Conservation (phyloP, 139 green algal genomes). For the Auxenochlorella pyrenoidosa region DNA sequence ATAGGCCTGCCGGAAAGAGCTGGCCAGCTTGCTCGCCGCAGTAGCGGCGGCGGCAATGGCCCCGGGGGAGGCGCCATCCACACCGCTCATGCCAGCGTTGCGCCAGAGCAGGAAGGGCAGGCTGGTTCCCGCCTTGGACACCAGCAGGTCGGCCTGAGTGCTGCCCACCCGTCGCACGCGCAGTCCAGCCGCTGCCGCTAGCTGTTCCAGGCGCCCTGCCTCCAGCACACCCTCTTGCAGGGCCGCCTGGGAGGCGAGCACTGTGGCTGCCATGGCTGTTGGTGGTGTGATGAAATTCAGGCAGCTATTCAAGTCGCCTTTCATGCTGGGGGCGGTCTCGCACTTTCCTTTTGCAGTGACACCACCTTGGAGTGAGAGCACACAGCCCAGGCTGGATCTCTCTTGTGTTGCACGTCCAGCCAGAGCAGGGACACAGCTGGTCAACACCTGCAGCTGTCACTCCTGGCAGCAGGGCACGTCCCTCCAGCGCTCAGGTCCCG, state of each 20-base stretch:
- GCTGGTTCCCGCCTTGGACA: slow-evolving; percentile 5
- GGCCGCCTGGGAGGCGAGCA: background rate
- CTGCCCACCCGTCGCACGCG: background rate
- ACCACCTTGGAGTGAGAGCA: too few relatives aligned
- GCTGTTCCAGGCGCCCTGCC: background rate
- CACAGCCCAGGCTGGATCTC: too few relatives aligned
- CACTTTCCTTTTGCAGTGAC: too few relatives aligned
- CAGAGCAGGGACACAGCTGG: too few relatives aligned
- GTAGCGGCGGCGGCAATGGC: background rate
- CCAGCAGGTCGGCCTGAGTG: background rate
- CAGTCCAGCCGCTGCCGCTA: slow-evolving; percentile 4
- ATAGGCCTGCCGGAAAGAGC: slow-evolving; percentile 5
- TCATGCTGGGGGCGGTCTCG: too few relatives aligned
- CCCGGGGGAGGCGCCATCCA: too few relatives aligned
- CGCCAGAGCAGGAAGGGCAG: slow-evolving; percentile 20
- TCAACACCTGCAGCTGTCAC: background rate
- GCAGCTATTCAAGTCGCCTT: too few relatives aligned
- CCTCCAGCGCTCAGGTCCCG: background rate
- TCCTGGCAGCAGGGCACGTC: background rate
- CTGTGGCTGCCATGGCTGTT: background rate
- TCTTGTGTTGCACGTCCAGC: too few relatives aligned
- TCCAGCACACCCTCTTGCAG: background rate
- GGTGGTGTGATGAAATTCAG: too few relatives aligned
- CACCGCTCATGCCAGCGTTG: too few relatives aligned
- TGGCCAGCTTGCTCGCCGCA: background rate